Evolutionary conservation across 164 flowering plant genomes (phyloP), one percentile per base, ranked within the genome.

Genomic region (Protea cynaroides): DNA sequence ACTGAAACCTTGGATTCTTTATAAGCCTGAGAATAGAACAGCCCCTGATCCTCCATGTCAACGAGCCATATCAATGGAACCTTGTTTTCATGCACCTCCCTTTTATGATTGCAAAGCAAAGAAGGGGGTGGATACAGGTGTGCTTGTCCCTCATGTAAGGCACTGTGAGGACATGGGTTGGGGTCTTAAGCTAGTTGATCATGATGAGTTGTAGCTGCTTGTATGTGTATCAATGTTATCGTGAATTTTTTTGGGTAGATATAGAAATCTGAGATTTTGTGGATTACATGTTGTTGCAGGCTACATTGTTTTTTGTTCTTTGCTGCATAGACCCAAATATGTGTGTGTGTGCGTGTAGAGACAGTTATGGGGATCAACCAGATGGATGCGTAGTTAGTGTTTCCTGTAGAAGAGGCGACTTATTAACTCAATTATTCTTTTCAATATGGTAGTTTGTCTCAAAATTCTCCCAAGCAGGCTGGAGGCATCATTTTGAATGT

Each of bases 11-110:
- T 89, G 94, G 97, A 86, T 92, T 59, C 75, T 92, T 6, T 75
- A 74, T 78, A 92, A 89, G 75, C 86, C 92, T 4, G 89, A 80
- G 72, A 85, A 90, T 62, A 29, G 36, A 21, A 88, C 82, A 3
- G 78, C 78, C 15, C 89, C 91, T 0, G 74, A 86, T 77, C 98
- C 95, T 18, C 85, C 96, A 19, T 92, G 96, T 64, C 69, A 65
- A 0, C 80, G 85, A 23, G 96, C 82, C 71, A 76, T 84, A 83
- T 90, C 96, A 18, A 82, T 86, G 80, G 98, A 92, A 66, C 98
- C 98, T 62, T 92, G 98, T 71, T 90, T 88, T 72, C 96, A 92
- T 72, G 85, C 91, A 12, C 91, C 98, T 68, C 98, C 98, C 5
- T 85, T 80, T 60, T 88, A 85, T 65, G 96, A 90, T 61, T 92